Conservation (phyloP, 768 basidiomycete species). For the Rickenella mellea region DNA sequence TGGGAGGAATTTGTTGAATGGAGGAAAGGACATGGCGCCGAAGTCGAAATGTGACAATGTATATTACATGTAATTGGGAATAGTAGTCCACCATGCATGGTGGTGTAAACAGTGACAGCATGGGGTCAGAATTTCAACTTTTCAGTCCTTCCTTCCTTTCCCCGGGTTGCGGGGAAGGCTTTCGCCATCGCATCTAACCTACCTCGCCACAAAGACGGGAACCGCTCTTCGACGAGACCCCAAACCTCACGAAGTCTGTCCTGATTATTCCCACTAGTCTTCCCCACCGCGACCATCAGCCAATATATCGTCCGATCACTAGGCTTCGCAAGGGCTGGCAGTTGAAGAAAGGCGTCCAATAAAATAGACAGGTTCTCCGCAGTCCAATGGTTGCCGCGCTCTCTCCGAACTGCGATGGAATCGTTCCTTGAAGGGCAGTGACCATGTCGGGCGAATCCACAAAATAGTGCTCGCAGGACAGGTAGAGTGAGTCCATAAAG, state of each 20-base stretch:
- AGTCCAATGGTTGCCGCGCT: constrained; percentile 36
- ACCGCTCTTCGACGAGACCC: constrained; percentile 45
- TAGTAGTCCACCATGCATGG: neutral
- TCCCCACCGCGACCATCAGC: constrained; percentile 57
- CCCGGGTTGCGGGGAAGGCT: too few relatives aligned
- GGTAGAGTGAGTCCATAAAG: constrained; percentile 35
- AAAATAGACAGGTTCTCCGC: constrained; percentile 44
- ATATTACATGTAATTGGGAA: constrained; percentile 1
- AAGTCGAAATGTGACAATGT: constrained; percentile 11
- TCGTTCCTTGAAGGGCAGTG: constrained; percentile 10
- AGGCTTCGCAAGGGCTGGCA: constrained; percentile 35
- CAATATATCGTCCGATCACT: constrained; percentile 47
- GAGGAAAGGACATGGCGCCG: constrained; percentile 44
- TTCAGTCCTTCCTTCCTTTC: neutral
- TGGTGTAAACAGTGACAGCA: neutral
- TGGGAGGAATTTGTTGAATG: constrained; percentile 77
- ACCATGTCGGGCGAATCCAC: constrained; percentile 63
- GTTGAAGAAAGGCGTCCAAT: constrained; percentile 53
- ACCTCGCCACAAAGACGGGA: constrained; percentile 35
- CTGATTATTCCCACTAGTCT: constrained; percentile 43
- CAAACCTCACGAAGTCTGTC: constrained; percentile 46
- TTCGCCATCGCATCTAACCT: constrained; percentile 20
- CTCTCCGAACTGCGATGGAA: neutral
- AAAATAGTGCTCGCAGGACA: constrained; percentile 64
- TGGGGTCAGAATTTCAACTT: too few relatives aligned